phyloP scores from a whole-genome alignment of 176 grass and related monocot species.

The Saccharum officinarum region DNA sequence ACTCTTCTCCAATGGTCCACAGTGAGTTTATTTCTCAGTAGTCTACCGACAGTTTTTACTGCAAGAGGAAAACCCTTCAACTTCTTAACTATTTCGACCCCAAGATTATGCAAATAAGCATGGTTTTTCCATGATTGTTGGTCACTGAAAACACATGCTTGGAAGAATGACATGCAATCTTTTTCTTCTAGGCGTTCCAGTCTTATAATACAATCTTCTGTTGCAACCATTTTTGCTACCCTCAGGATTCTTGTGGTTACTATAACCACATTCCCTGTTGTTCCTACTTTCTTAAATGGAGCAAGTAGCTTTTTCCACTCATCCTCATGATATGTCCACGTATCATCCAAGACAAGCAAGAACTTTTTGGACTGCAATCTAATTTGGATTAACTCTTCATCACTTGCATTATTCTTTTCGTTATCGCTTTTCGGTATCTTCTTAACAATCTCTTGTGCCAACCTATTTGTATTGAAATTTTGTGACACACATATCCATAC shows the following conservation, averaged over 20 bases:
- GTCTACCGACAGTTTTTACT: conserved; percentile 20
- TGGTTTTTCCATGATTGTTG: not conserved
- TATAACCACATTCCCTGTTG: not conserved
- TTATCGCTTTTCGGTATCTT: not conserved
- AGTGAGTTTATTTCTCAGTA: conserved; percentile 16
- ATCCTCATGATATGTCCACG: not conserved
- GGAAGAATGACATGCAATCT: conserved; percentile 6
- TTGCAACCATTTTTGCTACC: not conserved
- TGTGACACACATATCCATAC: not conserved
- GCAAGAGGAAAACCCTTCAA: conserved; percentile 17
- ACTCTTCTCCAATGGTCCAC: not conserved
- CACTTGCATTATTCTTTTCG: not conserved
- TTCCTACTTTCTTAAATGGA: not conserved
- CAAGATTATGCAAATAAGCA: not conserved
- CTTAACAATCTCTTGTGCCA: not conserved
- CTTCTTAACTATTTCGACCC: not conserved
- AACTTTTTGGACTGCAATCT: not conserved
- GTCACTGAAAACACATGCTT: not conserved
- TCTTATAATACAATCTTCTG: not conserved
- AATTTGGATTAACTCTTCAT: not conserved
- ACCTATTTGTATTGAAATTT: not conserved
- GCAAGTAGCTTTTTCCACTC: not conserved
- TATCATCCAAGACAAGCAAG: conserved; percentile 22
- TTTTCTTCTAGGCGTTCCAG: not conserved
- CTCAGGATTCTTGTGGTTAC: not conserved